Percentiles rank a stretch among this genome's conserved stretches.
Evolutionary conservation across 2,329 filamentous ascomycete genomes (phyloP).

Genomic region (Basipetospora chlamydospora): DNA sequence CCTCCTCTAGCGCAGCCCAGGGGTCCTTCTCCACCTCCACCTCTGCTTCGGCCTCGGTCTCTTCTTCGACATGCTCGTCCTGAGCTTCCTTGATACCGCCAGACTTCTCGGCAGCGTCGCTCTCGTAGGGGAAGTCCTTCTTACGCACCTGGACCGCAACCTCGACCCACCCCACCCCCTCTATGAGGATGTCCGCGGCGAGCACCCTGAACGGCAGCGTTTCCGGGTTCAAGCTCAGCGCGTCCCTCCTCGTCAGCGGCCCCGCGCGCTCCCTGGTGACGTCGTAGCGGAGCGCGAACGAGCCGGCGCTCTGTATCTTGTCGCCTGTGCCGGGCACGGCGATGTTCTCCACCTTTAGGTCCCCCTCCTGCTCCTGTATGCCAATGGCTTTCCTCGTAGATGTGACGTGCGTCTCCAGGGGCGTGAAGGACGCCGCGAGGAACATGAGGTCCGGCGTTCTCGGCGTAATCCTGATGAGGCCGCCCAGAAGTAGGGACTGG

Average conservation of each 20-base stretch:
- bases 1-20: constrained; percentile 8
- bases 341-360: constrained; percentile 47
- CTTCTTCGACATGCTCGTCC: no score
- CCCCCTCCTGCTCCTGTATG: constrained; percentile 50
- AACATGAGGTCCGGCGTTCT: constrained; percentile 45
- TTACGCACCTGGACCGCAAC: constrained; percentile 66
- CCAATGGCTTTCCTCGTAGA: constrained; percentile 64
- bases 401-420: constrained; percentile 62
- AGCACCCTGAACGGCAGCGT: constrained; percentile 67
- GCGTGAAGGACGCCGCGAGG: constrained; percentile 76
- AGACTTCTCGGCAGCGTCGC: no score
- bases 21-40: constrained; percentile 8
- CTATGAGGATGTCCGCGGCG: constrained; percentile 72
- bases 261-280: constrained; percentile 70
- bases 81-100: no score
- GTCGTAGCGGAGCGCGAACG: constrained; percentile 62
- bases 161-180: constrained; percentile 90
- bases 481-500: constrained; percentile 71
- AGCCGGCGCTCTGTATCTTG: constrained; percentile 55
- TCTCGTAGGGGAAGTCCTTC: constrained; percentile 1
- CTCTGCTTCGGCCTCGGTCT: constrained; percentile 8
- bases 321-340: constrained; percentile 40
- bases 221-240: constrained; percentile 48
- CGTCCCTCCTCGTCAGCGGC: constrained; percentile 50
- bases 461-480: constrained; percentile 78